Evolutionary conservation across 2,329 filamentous ascomycete species (phyloP), one percentile per base, ranked within the genome.

Genomic region (Drechslerella stenobrocha): DNA sequence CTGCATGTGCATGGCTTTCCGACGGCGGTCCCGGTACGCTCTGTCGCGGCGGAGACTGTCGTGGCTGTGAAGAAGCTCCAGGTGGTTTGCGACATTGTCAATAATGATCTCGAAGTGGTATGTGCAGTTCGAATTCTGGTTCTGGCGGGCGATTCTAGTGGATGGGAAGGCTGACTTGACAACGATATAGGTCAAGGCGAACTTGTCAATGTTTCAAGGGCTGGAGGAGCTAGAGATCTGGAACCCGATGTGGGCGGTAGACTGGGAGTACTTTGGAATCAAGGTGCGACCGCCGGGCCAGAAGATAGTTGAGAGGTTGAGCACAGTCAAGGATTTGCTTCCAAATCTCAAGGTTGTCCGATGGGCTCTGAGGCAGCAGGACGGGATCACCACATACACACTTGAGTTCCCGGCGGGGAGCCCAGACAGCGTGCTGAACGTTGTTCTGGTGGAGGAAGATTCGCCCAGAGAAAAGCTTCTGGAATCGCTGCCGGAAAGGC

Each of bases 1-100:
- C 26, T 65, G 18, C 60, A 65, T 26, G 15, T 47, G 8, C 46
- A 52, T 28, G 48, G 48, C 22, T 65, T 58, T n/a, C 60, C 60
- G 7, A 35, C 2, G 9, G 4, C 28, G 15, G 34, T 22, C n/a
- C 32, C 60, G 2, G 22, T 65, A 0, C 32, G 18, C 13, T 58
- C 52, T 0, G 52, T 58, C 22, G 26, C 7, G 3, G 18, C 32
- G 8, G 42, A 24, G 2, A 32, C 22, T 13, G 11, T 65, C 8
- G 24, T 6, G 1, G 18, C 11, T 0, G 48, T 37, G 2, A 65
- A n/a, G 22, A 52, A 44, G n/a, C 24, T 65, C 1, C 48, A 50
- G 23, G 15, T 65, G 3, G 40, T 48, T 9, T 65, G 52, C 22
- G 60, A 58, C 48, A 30, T 65, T 52, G 22, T 58, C 37, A 30